Conservation (phyloP, 176 grass and related monocot species). For the Triticum urartu region DNA sequence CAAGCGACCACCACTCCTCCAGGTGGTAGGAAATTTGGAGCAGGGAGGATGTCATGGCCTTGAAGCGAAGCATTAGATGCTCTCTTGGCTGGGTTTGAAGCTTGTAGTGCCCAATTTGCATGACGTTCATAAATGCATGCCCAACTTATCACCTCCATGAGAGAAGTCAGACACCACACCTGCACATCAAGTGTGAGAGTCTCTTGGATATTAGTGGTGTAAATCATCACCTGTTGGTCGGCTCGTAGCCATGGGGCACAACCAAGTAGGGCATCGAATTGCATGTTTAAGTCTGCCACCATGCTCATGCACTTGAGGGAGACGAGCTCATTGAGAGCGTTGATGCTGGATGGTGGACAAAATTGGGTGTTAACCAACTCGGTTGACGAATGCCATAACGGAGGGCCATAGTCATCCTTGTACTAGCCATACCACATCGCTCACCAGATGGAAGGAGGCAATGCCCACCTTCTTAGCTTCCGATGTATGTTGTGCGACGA, state of each 20-base stretch:
- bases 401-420: background rate
- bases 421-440: background rate
- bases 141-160: background rate
- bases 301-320: background rate
- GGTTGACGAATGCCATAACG: background rate
- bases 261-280: background rate
- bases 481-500: background rate
- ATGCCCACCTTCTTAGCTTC: background rate
- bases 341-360: background rate
- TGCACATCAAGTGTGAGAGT: background rate
- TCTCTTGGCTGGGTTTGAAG: background rate
- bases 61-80: background rate
- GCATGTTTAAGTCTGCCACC: background rate
- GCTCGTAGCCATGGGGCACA: background rate
- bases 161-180: background rate
- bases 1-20: background rate
- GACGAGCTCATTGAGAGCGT: background rate
- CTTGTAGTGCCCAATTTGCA: background rate
- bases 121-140: background rate
- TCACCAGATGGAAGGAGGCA: background rate
- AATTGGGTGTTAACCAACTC: background rate
- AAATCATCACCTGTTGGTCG: background rate
- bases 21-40: background rate
- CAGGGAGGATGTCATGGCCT: background rate
- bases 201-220: background rate